Percentiles rank a stretch among this genome's conserved stretches.
Conservation (phyloP, 352 stramenopile genomes). For the Phytophthora constricta region DNA sequence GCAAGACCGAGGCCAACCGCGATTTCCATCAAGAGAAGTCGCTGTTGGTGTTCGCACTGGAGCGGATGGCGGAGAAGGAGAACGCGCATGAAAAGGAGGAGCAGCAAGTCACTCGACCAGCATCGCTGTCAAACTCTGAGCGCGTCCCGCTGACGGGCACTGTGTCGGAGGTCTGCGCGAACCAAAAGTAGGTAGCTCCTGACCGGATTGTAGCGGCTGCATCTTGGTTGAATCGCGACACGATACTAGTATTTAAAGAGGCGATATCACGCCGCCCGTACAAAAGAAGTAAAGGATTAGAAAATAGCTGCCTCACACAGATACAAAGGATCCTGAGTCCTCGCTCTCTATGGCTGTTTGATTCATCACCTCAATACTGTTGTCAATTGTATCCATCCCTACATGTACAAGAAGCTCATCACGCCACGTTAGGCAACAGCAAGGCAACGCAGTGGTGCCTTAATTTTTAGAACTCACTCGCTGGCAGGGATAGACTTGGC, state of each 20-base stretch:
- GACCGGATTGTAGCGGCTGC: too few relatives aligned
- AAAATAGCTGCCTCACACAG: neutral
- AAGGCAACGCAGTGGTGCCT: too few relatives aligned
- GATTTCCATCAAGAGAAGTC: conserved; percentile 82
- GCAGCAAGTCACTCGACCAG: conserved; percentile 37
- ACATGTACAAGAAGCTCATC: too few relatives aligned
- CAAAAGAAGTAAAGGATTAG: neutral
- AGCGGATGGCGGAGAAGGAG: conserved; percentile 62
- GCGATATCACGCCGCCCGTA: neutral
- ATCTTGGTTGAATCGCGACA: conserved; percentile 1
- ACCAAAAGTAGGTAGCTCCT: conserved; percentile 47
- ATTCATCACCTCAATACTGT: too few relatives aligned
- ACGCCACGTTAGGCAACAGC: neutral
- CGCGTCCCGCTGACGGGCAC: conserved; percentile 41
- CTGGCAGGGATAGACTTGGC: too few relatives aligned
- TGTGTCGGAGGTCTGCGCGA: conserved; percentile 45
- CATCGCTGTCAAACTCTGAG: conserved; percentile 48
- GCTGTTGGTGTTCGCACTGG: conserved; percentile 71
- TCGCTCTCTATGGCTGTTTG: too few relatives aligned
- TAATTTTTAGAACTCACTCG: too few relatives aligned
- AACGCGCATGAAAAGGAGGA: conserved; percentile 25
- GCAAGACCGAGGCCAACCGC: conserved; percentile 71
- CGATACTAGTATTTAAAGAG: conserved; percentile 43
- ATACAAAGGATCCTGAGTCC: too few relatives aligned
- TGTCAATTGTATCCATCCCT: neutral